phyloP scores from a whole-genome alignment of 2,329 filamentous ascomycete genomes.

The Exophiala sp. region DNA sequence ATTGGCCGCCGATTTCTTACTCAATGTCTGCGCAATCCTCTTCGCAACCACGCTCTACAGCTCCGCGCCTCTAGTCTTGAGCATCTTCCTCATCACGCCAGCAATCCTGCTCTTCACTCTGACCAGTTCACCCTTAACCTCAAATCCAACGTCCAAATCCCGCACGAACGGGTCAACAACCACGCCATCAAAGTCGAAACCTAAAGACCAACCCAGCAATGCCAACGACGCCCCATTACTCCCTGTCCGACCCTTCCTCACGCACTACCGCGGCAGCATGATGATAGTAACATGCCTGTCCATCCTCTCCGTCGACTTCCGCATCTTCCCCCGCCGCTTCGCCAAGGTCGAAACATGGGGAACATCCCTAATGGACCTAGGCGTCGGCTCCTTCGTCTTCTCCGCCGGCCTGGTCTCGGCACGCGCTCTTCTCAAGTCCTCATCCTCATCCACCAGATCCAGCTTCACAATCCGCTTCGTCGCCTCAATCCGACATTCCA shows the following conservation, averaged over 20 bases:
- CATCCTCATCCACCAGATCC: conserved; percentile 17
- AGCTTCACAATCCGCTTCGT: conserved; percentile 57
- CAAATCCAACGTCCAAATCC: neutral
- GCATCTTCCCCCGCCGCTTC: conserved; percentile 86
- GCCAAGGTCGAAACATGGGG: conserved; percentile 99
- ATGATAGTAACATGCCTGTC: conserved; percentile 83
- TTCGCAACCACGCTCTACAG: conserved; percentile 86
- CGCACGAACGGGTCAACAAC: conserved; percentile 23
- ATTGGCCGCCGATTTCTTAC: conserved; percentile 75
- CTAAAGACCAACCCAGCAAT: neutral
- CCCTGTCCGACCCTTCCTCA: conserved; percentile 79
- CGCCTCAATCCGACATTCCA: conserved; percentile 70
- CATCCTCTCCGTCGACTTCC: conserved; percentile 96
- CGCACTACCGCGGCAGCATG: conserved; percentile 86
- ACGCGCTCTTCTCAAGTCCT: conserved; percentile 55
- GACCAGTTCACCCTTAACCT: conserved; percentile 12
- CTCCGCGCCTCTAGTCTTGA: conserved; percentile 68
- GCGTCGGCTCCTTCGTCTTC: conserved; percentile 96
- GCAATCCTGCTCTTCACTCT: conserved; percentile 55
- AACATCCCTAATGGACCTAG: conserved; percentile 97
- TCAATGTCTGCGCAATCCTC: conserved; percentile 78
- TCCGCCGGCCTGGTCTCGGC: conserved; percentile 88
- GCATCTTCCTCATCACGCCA: conserved; percentile 69
- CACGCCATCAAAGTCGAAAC: conserved; percentile 2
- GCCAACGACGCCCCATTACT: conserved; percentile 7